Evolutionary conservation across 2,329 filamentous ascomycete genomes (phyloP).

Genomic region (Podosphaera leucotricha): DNA sequence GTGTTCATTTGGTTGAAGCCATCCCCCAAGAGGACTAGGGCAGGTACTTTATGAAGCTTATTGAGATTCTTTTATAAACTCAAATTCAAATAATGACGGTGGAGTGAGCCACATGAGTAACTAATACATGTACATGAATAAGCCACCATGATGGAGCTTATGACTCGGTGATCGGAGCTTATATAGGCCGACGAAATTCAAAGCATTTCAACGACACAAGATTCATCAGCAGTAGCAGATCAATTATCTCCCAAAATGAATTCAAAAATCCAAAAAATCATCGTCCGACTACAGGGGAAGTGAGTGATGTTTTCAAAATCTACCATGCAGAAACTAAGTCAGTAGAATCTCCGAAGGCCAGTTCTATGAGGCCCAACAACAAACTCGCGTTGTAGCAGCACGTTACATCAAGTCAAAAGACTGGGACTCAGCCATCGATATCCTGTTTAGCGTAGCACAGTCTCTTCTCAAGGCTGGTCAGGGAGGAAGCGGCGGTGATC

Average conservation of each 20-base stretch:
- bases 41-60: too few species aligned
- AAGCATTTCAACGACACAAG: too few species aligned
- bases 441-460: slow-evolving; percentile 63
- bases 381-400: slow-evolving; percentile 82
- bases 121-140: too few species aligned
- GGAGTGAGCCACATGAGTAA: too few species aligned
- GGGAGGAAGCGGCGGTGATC: slow-evolving; percentile 74
- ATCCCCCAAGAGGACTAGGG: too few species aligned
- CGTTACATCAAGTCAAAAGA: slow-evolving; percentile 78
- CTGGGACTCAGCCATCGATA: slow-evolving; percentile 66
- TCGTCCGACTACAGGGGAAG: slow-evolving; percentile 58
- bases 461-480: slow-evolving; percentile 80
- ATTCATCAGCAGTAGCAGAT: too few species aligned
- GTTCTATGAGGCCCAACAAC: slow-evolving; percentile 96
- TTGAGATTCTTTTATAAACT: too few species aligned
- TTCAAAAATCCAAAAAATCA: slow-evolving; percentile 44
- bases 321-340: slow-evolving; percentile 1
- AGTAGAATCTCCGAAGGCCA: slow-evolving; percentile 65
- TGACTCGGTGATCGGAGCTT: too few species aligned
- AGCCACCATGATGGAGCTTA: too few species aligned
- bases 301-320: slow-evolving; percentile 16
- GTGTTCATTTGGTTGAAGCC: too few species aligned
- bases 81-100: too few species aligned
- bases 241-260: slow-evolving; percentile 15
- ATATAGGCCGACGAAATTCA: too few species aligned